Percentiles rank a stretch among this genome's conserved stretches.
Evolutionary conservation across 2,329 filamentous ascomycete species (phyloP).

Genomic region (Epichloe amarillans): DNA sequence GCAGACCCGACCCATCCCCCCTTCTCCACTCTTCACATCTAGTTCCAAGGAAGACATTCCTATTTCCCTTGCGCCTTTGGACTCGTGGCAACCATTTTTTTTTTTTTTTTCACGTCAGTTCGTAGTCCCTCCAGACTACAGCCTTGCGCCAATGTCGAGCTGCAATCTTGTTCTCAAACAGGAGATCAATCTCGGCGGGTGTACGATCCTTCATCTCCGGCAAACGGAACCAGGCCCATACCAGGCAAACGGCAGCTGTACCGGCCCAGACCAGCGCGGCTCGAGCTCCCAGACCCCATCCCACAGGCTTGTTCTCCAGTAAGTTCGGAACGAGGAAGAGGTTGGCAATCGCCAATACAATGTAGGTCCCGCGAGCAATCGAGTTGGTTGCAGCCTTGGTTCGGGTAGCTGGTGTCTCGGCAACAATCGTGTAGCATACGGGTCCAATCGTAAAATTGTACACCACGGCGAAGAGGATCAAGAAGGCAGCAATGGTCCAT

Average conservation of each 20-base stretch:
- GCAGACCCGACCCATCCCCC: no score
- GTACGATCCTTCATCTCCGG: conserved; percentile 13
- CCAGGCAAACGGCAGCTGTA: conserved; percentile 5
- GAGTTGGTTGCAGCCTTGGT: conserved; percentile 12
- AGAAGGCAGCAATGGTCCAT: conserved; percentile 23
- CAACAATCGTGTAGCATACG: conserved; percentile 27
- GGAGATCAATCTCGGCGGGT: conserved; percentile 10
- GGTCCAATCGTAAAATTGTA: conserved; percentile 31
- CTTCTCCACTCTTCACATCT: not conserved
- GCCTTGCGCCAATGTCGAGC: conserved; percentile 8
- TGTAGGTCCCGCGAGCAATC: conserved; percentile 9
- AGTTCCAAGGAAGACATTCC: not conserved
- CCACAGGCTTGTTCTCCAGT: conserved; percentile 8
- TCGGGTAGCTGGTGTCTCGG: conserved; percentile 19
- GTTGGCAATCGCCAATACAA: conserved; percentile 9
- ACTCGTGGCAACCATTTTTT: not conserved
- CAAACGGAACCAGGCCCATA: conserved; percentile 12
- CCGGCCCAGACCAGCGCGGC: conserved; percentile 11
- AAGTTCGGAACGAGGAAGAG: conserved; percentile 10
- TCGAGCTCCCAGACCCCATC: conserved; percentile 10
- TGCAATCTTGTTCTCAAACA: conserved; percentile 13
- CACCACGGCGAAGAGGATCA: conserved; percentile 25
- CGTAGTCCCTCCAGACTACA: not conserved
- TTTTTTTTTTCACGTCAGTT: not conserved
- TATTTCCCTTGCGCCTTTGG: not conserved